These are phyloP conservation scores for Argentina anserina DNA, from an alignment of 306 rosid species.

Conservation along the genomic window DNA sequence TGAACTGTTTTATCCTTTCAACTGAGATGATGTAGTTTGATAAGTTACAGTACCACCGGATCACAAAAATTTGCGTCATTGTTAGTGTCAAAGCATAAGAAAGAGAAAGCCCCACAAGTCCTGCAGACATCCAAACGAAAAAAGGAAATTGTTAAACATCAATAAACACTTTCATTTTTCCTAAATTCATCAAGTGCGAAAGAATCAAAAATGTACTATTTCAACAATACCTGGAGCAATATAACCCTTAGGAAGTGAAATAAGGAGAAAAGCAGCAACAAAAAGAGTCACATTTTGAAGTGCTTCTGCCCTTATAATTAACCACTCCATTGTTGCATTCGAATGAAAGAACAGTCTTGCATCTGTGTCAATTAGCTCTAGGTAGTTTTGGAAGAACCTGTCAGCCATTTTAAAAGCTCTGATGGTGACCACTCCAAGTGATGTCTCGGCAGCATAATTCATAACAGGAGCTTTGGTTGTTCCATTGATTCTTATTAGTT, in stretches of 20 bases:
- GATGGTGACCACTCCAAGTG: slow-evolving; percentile 72
- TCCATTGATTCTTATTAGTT: slow-evolving; percentile 78
- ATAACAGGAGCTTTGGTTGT: slow-evolving; percentile 83
- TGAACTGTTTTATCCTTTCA: slow-evolving; percentile 81
- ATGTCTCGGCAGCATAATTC: slow-evolving; percentile 74
- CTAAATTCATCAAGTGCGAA: background rate
- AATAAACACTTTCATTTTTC: background rate
- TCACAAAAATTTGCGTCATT: slow-evolving; percentile 31
- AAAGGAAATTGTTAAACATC: background rate
- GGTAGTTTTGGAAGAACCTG: slow-evolving; percentile 49
- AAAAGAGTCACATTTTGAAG: slow-evolving; percentile 68
- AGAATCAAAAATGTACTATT: background rate
- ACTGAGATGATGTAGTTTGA: slow-evolving; percentile 61
- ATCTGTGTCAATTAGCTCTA: slow-evolving; percentile 62
- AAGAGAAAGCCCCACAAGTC: slow-evolving; percentile 73
- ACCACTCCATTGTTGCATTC: slow-evolving; percentile 63
- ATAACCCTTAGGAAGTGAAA: slow-evolving; percentile 55
- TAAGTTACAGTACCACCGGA: slow-evolving; percentile 48
- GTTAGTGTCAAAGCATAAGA: slow-evolving; percentile 64
- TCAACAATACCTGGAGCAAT: slow-evolving; percentile 45
- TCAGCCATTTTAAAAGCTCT: slow-evolving; percentile 61
- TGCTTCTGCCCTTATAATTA: slow-evolving; percentile 53
- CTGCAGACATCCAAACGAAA: slow-evolving; percentile 32
- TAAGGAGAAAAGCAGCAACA: slow-evolving; percentile 53
- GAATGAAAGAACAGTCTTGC: slow-evolving; percentile 65